These are phyloP conservation scores for Diphasiastrum complanatum DNA, from an alignment of 83 land plant genomes.

Conservation along the genomic window DNA sequence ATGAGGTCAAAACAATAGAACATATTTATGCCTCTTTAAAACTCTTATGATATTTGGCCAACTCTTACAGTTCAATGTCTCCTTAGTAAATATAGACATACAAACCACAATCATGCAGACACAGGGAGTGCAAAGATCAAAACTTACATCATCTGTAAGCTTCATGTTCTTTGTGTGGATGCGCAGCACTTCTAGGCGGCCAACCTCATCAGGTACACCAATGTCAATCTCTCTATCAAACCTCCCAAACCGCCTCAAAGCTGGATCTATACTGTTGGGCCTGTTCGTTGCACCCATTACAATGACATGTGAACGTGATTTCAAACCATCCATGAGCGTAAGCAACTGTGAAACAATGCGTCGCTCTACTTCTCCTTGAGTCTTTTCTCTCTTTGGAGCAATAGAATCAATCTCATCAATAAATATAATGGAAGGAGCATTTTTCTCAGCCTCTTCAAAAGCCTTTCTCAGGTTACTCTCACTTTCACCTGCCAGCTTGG, in stretches of 20 bases:
- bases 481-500: conserved; percentile 20
- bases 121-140: not conserved
- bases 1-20: too few species aligned
- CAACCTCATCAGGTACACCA: conserved; percentile 19
- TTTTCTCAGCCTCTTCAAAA: conserved; percentile 20
- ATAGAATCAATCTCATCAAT: conserved; percentile 18
- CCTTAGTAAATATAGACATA: not conserved
- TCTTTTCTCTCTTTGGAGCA: conserved; percentile 18
- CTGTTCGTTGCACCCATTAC: conserved; percentile 20
- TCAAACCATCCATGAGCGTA: conserved; percentile 16
- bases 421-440: conserved; percentile 16
- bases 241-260: conserved; percentile 13
- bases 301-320: conserved; percentile 17
- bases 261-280: conserved; percentile 20
- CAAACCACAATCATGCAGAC: too few species aligned
- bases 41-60: not conserved
- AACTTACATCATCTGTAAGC: conserved; percentile 12
- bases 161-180: conserved; percentile 20
- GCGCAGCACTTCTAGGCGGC: conserved; percentile 14
- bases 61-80: not conserved
- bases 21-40: too few species aligned
- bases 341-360: conserved; percentile 14
- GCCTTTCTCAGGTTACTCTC: conserved; percentile 19
- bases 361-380: conserved; percentile 13
- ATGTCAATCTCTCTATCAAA: conserved; percentile 19